These are phyloP conservation scores for Vitis hybrid DNA, from an alignment of 177 flowering plant genomes.

Conservation along the genomic window DNA sequence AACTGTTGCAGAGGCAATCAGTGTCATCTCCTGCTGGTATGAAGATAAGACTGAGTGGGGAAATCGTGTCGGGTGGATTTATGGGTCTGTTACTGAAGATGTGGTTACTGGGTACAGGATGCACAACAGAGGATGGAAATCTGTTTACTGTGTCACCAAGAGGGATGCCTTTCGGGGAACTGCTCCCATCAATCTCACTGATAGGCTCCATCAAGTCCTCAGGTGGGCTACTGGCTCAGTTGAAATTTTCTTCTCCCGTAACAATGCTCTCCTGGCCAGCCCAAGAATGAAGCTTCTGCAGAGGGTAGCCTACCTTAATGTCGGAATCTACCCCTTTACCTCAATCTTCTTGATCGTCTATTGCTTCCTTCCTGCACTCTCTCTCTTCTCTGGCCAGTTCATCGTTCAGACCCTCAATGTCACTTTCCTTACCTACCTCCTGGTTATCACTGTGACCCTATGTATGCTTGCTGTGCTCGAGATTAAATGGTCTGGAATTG, in stretches of 20 bases:
- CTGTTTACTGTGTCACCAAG: slow-evolving; percentile 70
- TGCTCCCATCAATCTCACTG: slow-evolving; percentile 76
- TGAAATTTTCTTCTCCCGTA: slow-evolving; percentile 73
- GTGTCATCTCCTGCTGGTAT: slow-evolving; percentile 73
- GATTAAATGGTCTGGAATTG: slow-evolving; percentile 73
- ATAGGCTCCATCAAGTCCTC: slow-evolving; percentile 73
- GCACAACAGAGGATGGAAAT: slow-evolving; percentile 80
- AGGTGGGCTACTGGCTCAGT: slow-evolving; percentile 87
- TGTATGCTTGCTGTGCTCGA: slow-evolving; percentile 63
- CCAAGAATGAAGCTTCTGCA: slow-evolving; percentile 58
- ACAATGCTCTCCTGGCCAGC: slow-evolving; percentile 66
- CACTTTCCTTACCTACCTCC: slow-evolving; percentile 55
- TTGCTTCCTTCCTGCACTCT: slow-evolving; percentile 77
- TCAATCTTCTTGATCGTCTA: slow-evolving; percentile 72
- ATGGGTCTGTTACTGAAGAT: slow-evolving; percentile 72
- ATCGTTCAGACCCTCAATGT: slow-evolving; percentile 62
- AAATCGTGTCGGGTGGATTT: slow-evolving; percentile 70
- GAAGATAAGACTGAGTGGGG: slow-evolving; percentile 87
- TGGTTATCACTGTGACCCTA: slow-evolving; percentile 49
- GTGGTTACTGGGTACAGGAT: slow-evolving; percentile 75
- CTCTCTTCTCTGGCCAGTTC: slow-evolving; percentile 84
- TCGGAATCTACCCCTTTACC: slow-evolving; percentile 63
- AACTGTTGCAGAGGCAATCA: slow-evolving; percentile 69
- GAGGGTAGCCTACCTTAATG: slow-evolving; percentile 61
- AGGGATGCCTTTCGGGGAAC: slow-evolving; percentile 76